phyloP scores from a whole-genome alignment of 169 alveolate species.

The Babesia bovis region DNA sequence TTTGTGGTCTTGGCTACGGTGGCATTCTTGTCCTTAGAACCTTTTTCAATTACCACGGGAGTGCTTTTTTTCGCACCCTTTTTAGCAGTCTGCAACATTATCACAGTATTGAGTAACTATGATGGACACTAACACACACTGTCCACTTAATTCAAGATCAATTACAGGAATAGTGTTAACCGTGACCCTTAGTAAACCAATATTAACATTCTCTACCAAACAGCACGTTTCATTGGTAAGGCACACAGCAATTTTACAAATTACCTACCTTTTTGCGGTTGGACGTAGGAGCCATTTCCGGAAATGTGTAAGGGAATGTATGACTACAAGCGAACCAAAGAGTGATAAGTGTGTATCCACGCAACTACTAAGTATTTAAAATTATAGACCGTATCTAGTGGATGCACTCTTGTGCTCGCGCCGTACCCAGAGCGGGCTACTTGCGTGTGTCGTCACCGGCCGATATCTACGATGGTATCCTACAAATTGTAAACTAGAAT shows the following conservation, averaged over 20 bases:
- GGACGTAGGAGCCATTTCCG: constrained; percentile 6
- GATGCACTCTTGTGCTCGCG: constrained; percentile 45
- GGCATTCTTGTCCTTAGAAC: background rate
- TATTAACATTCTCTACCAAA: too few species aligned
- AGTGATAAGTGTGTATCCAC: background rate
- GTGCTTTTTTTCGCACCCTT: background rate
- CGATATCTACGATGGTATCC: constrained; percentile 3
- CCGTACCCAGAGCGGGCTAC: constrained; percentile 17
- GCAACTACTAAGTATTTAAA: background rate
- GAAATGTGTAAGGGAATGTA: background rate
- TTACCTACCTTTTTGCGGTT: constrained; percentile 11
- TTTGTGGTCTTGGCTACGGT: background rate
- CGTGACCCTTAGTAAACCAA: too few species aligned
- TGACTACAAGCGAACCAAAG: background rate
- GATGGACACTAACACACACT: too few species aligned
- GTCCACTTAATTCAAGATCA: too few species aligned
- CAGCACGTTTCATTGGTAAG: too few species aligned
- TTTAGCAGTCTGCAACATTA: background rate
- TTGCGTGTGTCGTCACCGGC: background rate
- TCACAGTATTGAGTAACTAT: too few species aligned
- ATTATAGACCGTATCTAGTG: background rate
- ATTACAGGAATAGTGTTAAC: too few species aligned
- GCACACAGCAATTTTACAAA: too few species aligned
- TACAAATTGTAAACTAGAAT: background rate
- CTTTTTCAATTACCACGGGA: background rate